These are phyloP conservation scores for Elasticomyces elasticus DNA, from an alignment of 495 filamentous ascomycete species.

Conservation along the genomic window DNA sequence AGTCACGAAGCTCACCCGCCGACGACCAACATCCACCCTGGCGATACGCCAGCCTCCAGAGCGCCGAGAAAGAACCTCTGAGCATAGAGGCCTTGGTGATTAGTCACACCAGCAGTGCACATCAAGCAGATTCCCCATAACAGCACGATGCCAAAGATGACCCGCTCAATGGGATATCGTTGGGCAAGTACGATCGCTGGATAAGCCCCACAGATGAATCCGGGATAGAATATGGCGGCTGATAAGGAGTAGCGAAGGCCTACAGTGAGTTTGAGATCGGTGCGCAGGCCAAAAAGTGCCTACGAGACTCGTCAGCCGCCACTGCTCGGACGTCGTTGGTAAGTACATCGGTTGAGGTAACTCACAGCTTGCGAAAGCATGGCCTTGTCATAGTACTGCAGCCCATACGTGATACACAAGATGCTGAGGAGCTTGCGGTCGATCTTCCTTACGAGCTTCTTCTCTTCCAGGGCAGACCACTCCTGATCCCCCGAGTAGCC, in stretches of 20 bases:
- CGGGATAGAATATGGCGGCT: constrained; percentile 40
- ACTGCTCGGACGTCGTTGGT: neutral
- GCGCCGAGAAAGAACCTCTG: constrained; percentile 43
- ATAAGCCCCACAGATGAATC: constrained; percentile 40
- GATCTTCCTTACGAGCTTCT: constrained; percentile 32
- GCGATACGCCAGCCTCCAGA: constrained; percentile 35
- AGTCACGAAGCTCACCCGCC: neutral
- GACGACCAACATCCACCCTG: constrained; percentile 24
- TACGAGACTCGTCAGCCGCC: neutral
- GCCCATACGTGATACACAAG: constrained; percentile 41
- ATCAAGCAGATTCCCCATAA: constrained; percentile 35
- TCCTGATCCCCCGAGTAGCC: constrained; percentile 35
- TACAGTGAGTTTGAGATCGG: neutral
- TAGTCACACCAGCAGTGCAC: constrained; percentile 32
- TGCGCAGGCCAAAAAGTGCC: neutral
- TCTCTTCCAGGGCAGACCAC: constrained; percentile 34
- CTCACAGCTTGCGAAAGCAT: constrained; percentile 32
- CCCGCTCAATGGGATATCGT: constrained; percentile 37
- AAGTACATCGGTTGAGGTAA: neutral
- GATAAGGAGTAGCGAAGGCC: constrained; percentile 33
- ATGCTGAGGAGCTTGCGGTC: constrained; percentile 43
- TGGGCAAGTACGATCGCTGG: constrained; percentile 38
- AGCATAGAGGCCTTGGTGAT: constrained; percentile 33
- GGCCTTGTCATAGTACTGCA: constrained; percentile 37
- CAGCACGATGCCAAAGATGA: constrained; percentile 29